Base-by-base conservation (phyloP, 2,329 filamentous ascomycete species). In the Fusarium proliferatum region DNA sequence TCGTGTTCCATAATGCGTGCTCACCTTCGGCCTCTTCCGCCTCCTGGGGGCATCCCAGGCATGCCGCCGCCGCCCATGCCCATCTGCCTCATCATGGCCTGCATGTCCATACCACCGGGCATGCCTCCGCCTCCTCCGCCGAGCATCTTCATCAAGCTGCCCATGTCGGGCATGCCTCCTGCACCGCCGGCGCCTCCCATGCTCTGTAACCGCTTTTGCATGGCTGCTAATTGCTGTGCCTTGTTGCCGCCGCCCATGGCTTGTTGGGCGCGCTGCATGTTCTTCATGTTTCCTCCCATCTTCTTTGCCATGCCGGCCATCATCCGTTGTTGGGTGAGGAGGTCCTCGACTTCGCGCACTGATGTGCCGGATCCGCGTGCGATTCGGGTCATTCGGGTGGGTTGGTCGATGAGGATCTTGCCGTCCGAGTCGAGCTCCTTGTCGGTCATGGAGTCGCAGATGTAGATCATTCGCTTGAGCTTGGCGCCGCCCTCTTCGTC, bases 221-320 rank as follows among this genome's bases (percentile, higher is more conserved):
- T 97, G 5, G 96, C 96, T 0, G 95, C 95, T 84, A 98, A 89
- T 83, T 98, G 96, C 81, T 97, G 94, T 38, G 94, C 90, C 83
- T 96, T 96, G 84, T 97, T 97, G 36, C 92, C 93, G 49, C 95
- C 95, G 34, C 92, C 94, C 91, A 98, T 94, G 72, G 94, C 94
- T 62, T 93, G 93, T 83, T 98, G 95, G 1, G 95, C 95, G 58
- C 92, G 91, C 82, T 98, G 94, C 92, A 98, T 97, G 81, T 98
- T 97, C 85, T 96, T 96, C 93, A 97, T 97, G 81, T 94, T 95
- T 43, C 95, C 95, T 65, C 96, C 96, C 91, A 99, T 97, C 86
- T 97, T 97, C 91, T 98, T 99, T 55, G 96, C 96, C 95, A 99
- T 98, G 66, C 94, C 94, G 2, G 94, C 94, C 96, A 99, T 99